These are phyloP conservation scores for Coprinellus micaceus DNA, from an alignment of 768 basidiomycete genomes.

Conservation along the genomic window DNA sequence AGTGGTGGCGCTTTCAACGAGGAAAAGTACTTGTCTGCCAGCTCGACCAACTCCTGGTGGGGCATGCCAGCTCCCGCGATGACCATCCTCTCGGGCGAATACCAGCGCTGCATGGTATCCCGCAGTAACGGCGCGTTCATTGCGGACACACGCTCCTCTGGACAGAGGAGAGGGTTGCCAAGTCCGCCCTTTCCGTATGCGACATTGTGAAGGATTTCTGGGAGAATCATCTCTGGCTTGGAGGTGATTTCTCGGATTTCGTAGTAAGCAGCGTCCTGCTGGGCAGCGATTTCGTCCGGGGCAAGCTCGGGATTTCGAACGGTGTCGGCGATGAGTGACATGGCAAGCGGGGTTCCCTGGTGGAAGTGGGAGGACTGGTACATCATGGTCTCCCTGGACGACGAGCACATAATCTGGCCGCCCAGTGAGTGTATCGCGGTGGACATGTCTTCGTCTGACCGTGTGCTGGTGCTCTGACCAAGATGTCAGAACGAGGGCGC, in stretches of 20 bases:
- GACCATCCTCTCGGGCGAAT: constrained; percentile 91
- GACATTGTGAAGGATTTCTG: constrained; percentile 83
- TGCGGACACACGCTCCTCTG: constrained; percentile 70
- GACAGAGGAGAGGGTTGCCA: constrained; percentile 89
- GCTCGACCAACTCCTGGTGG: constrained; percentile 84
- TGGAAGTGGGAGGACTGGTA: constrained; percentile 97
- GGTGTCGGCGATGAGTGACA: constrained; percentile 90
- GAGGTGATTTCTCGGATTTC: constrained; percentile 83
- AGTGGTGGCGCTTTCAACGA: constrained; percentile 45
- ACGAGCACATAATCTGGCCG: constrained; percentile 88
- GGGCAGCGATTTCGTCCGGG: constrained; percentile 74
- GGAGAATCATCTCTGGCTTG: constrained; percentile 92
- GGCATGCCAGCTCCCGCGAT: constrained; percentile 91
- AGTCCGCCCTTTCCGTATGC: constrained; percentile 76
- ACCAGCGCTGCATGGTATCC: constrained; percentile 75
- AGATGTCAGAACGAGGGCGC: background rate
- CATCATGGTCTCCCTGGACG: constrained; percentile 92
- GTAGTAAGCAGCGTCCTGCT: constrained; percentile 84
- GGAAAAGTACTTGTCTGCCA: constrained; percentile 82
- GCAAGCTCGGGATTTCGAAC: constrained; percentile 74
- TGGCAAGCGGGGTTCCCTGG: constrained; percentile 70
- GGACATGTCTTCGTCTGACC: constrained; percentile 76
- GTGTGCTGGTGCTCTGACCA: constrained; percentile 7
- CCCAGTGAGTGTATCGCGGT: constrained; percentile 78
- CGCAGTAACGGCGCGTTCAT: constrained; percentile 63